A percentile compares a stretch with the other conserved stretches of the same genome.
Evolutionary conservation across 2,329 filamentous ascomycete species (phyloP).

Genomic region (Chaetomium globosum): DNA sequence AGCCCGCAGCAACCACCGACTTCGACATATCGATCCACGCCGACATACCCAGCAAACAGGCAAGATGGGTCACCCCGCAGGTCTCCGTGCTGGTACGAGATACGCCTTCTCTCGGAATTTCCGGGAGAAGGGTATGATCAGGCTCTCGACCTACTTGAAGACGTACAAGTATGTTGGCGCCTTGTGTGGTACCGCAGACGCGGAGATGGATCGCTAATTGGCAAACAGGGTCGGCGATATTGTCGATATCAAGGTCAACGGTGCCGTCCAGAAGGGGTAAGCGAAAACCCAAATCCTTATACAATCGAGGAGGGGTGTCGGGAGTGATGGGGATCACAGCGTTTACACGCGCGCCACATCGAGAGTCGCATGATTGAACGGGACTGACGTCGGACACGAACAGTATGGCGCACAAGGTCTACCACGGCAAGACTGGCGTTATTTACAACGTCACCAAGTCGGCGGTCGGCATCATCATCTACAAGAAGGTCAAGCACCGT

Average conservation of each 20-base stretch:
- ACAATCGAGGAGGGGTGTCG: constrained; percentile 28
- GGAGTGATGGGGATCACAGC: constrained; percentile 9
- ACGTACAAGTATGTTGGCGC: constrained; percentile 73
- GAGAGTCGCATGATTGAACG: neutral
- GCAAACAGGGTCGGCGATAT: constrained; percentile 85
- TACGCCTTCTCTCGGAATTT: constrained; percentile 94
- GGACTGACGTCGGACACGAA: constrained; percentile 41
- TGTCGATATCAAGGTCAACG: constrained; percentile 98
- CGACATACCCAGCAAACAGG: constrained; percentile 47
- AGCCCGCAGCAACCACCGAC: constrained; percentile 37
- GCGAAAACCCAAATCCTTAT: constrained; percentile 44
- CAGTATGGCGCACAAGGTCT: constrained; percentile 98
- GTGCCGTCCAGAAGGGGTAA: constrained; percentile 97
- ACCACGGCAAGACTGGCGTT: constrained; percentile 98
- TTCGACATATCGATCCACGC: constrained; percentile 42
- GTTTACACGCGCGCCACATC: neutral
- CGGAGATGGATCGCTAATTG: constrained; percentile 46
- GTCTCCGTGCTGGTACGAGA: constrained; percentile 84
- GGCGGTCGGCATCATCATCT: constrained; percentile 97
- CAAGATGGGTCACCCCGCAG: constrained; percentile 84
- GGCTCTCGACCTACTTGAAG: constrained; percentile 89
- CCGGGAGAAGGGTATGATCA: constrained; percentile 94
- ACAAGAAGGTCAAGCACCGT: constrained; percentile 99
- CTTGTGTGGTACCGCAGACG: constrained; percentile 14
- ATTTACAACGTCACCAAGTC: constrained; percentile 99